Evolutionary conservation across 23 red algal species (phyloP).

Genomic region (Gracilaria gracilis): DNA sequence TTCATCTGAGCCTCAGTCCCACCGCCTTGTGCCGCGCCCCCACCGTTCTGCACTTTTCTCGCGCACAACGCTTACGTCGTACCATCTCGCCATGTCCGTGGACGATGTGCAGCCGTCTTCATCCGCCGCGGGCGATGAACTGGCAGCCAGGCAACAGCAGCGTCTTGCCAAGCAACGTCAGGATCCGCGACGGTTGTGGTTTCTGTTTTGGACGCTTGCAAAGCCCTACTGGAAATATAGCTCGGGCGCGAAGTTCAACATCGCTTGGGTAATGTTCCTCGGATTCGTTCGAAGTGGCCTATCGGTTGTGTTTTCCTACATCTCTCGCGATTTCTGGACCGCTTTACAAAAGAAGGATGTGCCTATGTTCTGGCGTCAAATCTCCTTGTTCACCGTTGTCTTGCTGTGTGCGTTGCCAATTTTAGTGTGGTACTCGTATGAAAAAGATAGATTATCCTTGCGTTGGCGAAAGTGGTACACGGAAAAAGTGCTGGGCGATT

Average conservation of each 20-base stretch:
- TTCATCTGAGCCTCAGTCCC: neutral
- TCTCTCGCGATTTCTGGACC: constrained; percentile 98
- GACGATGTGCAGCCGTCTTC: constrained; percentile 21
- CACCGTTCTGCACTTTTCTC: neutral
- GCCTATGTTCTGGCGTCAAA: constrained; percentile 72
- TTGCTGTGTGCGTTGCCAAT: constrained; percentile 80
- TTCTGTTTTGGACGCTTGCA: constrained; percentile 84
- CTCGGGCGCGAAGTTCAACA: constrained; percentile 55
- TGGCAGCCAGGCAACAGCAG: neutral
- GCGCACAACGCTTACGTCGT: neutral
- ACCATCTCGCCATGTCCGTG: neutral
- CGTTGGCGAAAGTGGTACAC: constrained; percentile 94
- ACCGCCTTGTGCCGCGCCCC: neutral
- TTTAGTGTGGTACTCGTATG: constrained; percentile 87
- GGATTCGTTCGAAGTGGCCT: constrained; percentile 76
- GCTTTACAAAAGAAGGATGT: constrained; percentile 87
- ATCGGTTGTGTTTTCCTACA: constrained; percentile 91
- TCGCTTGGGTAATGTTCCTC: constrained; percentile 83
- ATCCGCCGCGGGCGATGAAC: neutral
- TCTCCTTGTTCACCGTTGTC: constrained; percentile 75
- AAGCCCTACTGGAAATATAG: constrained; percentile 85
- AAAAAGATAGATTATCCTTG: constrained; percentile 75
- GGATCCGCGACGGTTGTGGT: constrained; percentile 75
- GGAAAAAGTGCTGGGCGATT: constrained; percentile 78
- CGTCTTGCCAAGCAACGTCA: constrained; percentile 60